Evolutionary conservation across 805 yeast species (phyloP).

Genomic region (Wickerhamomyces tratensis): DNA sequence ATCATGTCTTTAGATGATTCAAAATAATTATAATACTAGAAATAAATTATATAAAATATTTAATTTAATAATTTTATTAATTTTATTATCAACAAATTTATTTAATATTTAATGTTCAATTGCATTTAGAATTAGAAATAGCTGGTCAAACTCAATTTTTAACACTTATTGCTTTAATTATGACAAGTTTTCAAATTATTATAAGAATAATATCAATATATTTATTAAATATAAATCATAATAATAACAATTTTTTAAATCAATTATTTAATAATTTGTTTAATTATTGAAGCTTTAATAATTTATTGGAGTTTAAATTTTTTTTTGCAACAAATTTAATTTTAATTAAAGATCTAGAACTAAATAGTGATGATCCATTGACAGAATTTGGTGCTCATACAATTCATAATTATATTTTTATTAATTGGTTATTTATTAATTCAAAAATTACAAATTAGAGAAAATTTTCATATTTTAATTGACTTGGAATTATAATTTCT

Average conservation of each 20-base stretch:
- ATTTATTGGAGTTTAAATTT: slow-evolving; percentile 65
- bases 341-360: neutral
- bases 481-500: neutral
- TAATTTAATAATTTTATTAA: too few relatives aligned
- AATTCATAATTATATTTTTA: slow-evolving; percentile 43
- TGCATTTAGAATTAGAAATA: slow-evolving; percentile 39
- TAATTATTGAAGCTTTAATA: slow-evolving; percentile 44
- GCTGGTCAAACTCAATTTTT: slow-evolving; percentile 70
- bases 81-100: too few relatives aligned
- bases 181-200: too few relatives aligned
- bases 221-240: slow-evolving; percentile 29
- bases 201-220: too few relatives aligned
- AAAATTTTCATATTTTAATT: too few relatives aligned
- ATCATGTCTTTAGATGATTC: too few relatives aligned
- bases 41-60: too few relatives aligned
- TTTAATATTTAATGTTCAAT: neutral
- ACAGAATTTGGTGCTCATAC: slow-evolving; percentile 26
- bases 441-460: too few relatives aligned
- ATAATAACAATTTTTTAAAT: slow-evolving; percentile 23
- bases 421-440: slow-evolving; percentile 32
- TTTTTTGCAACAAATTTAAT: slow-evolving; percentile 23
- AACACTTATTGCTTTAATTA: slow-evolving; percentile 42
- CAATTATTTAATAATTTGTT: slow-evolving; percentile 33
- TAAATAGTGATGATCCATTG: slow-evolving; percentile 20
- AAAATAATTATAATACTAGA: too few relatives aligned